Evolutionary conservation across 495 filamentous ascomycete species (phyloP).

Genomic region (Glonium stellatum): DNA sequence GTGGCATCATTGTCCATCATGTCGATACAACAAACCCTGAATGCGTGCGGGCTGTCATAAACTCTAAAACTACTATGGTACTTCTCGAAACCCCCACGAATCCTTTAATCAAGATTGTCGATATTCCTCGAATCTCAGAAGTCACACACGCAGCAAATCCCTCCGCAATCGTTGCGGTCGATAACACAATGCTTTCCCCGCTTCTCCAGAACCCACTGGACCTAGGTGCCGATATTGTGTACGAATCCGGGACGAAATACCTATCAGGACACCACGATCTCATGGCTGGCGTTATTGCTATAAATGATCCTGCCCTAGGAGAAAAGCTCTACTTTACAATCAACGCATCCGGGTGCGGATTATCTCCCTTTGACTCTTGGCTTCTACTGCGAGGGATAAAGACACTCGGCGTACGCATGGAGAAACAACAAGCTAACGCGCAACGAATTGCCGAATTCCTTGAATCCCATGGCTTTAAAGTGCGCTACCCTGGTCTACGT

Average conservation of each 20-base stretch:
- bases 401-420: constrained; percentile 94
- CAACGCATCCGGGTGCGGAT: constrained; percentile 87
- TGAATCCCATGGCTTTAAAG: constrained; percentile 83
- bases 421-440: constrained; percentile 91
- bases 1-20: constrained; percentile 88
- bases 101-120: constrained; percentile 94
- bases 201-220: constrained; percentile 87
- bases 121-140: constrained; percentile 70
- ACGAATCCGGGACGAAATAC: constrained; percentile 97
- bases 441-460: constrained; percentile 87
- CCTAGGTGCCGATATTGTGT: constrained; percentile 89
- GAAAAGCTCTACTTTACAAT: constrained; percentile 94
- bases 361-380: constrained; percentile 93
- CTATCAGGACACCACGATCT: constrained; percentile 96
- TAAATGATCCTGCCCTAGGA: constrained; percentile 71
- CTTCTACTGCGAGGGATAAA: constrained; percentile 90
- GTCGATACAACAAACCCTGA: constrained; percentile 81
- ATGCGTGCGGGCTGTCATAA: constrained; percentile 60
- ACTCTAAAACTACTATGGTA: constrained; percentile 83
- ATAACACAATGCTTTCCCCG: constrained; percentile 98
- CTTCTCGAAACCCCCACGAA: constrained; percentile 95
- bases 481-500: constrained; percentile 86
- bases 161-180: constrained; percentile 79
- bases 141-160: constrained; percentile 70
- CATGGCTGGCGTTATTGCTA: constrained; percentile 93